These are phyloP conservation scores for Craspedostauros australis DNA, from an alignment of 108 stramenopile species.

Conservation along the genomic window DNA sequence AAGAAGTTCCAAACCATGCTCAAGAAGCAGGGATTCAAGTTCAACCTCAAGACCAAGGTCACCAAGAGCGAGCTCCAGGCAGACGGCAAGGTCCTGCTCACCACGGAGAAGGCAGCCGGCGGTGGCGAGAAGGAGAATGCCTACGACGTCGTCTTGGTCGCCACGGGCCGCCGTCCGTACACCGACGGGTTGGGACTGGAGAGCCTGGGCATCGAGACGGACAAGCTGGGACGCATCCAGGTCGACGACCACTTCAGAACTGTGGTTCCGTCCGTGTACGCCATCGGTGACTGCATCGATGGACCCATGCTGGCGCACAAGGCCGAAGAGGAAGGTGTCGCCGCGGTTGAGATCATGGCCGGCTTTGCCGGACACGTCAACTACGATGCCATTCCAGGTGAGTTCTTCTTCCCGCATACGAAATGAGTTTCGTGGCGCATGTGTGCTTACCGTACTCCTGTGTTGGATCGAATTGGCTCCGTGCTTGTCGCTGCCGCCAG, in stretches of 20 bases:
- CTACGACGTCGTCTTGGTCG: slow-evolving; percentile 95
- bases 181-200: slow-evolving; percentile 96
- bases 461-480: too few relatives aligned
- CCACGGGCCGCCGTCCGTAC: slow-evolving; percentile 98
- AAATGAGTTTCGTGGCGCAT: too few relatives aligned
- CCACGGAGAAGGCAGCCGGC: slow-evolving; percentile 86
- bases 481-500: too few relatives aligned
- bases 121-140: slow-evolving; percentile 70
- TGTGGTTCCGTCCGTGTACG: slow-evolving; percentile 89
- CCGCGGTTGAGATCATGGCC: slow-evolving; percentile 94
- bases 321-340: slow-evolving; percentile 99
- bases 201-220: slow-evolving; percentile 89
- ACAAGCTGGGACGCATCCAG: slow-evolving; percentile 93
- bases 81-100: slow-evolving; percentile 83
- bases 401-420: too few relatives aligned
- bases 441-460: too few relatives aligned
- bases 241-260: slow-evolving; percentile 97
- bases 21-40: slow-evolving; percentile 98
- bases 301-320: slow-evolving; percentile 99
- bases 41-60: slow-evolving; percentile 96
- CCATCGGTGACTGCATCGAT: slow-evolving; percentile 97
- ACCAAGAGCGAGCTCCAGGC: slow-evolving; percentile 73
- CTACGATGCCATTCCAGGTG: slow-evolving; percentile 97
- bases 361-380: slow-evolving; percentile 99
- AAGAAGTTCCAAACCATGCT: slow-evolving; percentile 93